phyloP scores from a whole-genome alignment of 257 asterid genomes.

The Misopates orontium region DNA sequence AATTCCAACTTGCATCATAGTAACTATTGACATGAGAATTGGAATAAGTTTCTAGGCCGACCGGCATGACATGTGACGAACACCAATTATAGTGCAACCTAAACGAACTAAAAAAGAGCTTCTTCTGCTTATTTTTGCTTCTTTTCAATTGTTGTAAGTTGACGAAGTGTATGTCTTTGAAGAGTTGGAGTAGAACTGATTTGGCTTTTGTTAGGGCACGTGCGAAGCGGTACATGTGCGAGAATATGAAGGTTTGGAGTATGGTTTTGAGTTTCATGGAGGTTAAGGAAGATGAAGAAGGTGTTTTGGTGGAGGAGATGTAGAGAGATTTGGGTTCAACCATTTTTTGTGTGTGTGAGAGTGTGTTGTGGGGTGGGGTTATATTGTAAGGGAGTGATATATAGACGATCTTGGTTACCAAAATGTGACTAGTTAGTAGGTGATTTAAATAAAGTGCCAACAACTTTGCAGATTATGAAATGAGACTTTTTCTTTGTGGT shows the following conservation, averaged over 20 bases:
- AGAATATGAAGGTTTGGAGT: slow-evolving; percentile 59
- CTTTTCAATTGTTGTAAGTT: slow-evolving; percentile 37
- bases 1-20: slow-evolving; percentile 63
- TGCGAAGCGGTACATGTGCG: slow-evolving; percentile 53
- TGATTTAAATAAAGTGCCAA: slow-evolving; percentile 62
- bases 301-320: slow-evolving; percentile 47
- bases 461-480: slow-evolving; percentile 51
- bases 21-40: slow-evolving; percentile 30
- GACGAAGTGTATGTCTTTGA: slow-evolving; percentile 43
- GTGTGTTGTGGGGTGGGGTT: slow-evolving; percentile 25
- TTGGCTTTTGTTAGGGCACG: slow-evolving; percentile 50
- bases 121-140: slow-evolving; percentile 37
- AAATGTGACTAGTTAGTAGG: slow-evolving; percentile 50
- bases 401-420: slow-evolving; percentile 65
- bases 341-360: slow-evolving; percentile 27
- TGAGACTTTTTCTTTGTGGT: slow-evolving; percentile 34
- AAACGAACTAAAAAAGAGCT: slow-evolving; percentile 65
- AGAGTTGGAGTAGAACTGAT: slow-evolving; percentile 43
- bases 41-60: slow-evolving; percentile 26
- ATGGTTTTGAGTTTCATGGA: slow-evolving; percentile 53
- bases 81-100: slow-evolving; percentile 91
- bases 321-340: slow-evolving; percentile 37
- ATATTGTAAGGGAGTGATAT: slow-evolving; percentile 32
- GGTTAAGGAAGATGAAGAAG: slow-evolving; percentile 44
- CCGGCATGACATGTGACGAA: slow-evolving; percentile 58